phyloP scores from a whole-genome alignment of 495 filamentous ascomycete species.

The Patellaria atrata region DNA sequence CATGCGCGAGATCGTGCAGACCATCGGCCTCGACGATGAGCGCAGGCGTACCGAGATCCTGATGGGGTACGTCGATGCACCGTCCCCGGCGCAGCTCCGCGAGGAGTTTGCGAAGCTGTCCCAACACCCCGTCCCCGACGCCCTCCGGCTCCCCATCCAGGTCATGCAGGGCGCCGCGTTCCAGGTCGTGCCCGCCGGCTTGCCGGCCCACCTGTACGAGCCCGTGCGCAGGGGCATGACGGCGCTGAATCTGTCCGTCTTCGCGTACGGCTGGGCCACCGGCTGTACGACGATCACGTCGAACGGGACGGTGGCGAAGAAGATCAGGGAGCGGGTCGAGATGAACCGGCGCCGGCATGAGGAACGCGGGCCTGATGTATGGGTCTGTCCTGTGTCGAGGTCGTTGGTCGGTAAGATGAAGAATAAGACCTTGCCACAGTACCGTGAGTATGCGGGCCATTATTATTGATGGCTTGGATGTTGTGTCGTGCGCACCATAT shows the following conservation, averaged over 20 bases:
- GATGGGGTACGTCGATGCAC: conserved; percentile 25
- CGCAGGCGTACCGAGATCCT: conserved; percentile 40
- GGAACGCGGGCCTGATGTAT: too few relatives aligned
- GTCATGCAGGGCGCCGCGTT: conserved; percentile 30
- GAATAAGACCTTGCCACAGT: too few relatives aligned
- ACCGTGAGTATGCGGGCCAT: too few relatives aligned
- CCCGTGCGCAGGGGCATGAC: conserved; percentile 33
- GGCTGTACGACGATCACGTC: conserved; percentile 49
- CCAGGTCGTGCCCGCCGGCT: too few relatives aligned
- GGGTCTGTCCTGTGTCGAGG: too few relatives aligned
- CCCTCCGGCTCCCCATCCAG: conserved; percentile 38
- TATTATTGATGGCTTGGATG: too few relatives aligned
- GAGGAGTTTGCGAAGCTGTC: conserved; percentile 35
- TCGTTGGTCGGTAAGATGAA: too few relatives aligned
- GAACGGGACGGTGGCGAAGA: conserved; percentile 49
- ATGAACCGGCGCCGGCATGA: too few relatives aligned
- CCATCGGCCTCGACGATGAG: conserved; percentile 51
- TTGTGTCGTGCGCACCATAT: too few relatives aligned
- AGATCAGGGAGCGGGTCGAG: too few relatives aligned
- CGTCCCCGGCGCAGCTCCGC: conserved; percentile 21
- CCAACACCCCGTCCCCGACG: conserved; percentile 34
- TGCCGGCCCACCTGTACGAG: too few relatives aligned
- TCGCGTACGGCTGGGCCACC: conserved; percentile 51
- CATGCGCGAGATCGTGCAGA: conserved; percentile 53
- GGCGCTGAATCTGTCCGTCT: conserved; percentile 51